Conservation (phyloP, 2,329 filamentous ascomycete genomes). For the Trichoderma sp. region DNA sequence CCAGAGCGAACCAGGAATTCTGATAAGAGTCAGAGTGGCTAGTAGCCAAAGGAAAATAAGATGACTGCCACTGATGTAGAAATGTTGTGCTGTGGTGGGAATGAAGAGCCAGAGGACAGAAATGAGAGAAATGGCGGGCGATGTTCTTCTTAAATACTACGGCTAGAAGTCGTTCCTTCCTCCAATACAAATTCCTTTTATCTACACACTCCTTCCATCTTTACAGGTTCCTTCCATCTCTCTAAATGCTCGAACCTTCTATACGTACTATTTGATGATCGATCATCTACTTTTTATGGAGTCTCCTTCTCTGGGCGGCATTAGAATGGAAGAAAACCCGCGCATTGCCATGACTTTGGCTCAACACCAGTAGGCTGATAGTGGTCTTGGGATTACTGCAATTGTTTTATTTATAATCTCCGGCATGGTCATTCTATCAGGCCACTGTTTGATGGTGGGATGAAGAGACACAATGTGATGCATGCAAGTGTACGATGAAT, state of each 20-base stretch:
- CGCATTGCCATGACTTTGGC: too few species aligned
- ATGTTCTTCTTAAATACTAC: background rate
- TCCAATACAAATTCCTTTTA: background rate
- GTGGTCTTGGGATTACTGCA: too few species aligned
- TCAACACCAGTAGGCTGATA: too few species aligned
- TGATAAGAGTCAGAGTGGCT: slow-evolving; percentile 23
- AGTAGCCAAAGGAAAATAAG: slow-evolving; percentile 29
- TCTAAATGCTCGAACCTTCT: background rate
- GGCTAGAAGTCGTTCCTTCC: background rate
- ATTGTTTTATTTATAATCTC: too few species aligned
- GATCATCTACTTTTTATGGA: background rate
- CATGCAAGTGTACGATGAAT: too few species aligned
- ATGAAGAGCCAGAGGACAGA: background rate
- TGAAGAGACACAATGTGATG: too few species aligned
- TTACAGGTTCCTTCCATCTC: too few species aligned
- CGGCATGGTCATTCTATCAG: too few species aligned
- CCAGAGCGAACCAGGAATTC: slow-evolving; percentile 25
- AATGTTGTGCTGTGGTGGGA: background rate
- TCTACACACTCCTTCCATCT: too few species aligned
- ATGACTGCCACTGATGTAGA: slow-evolving; percentile 18
- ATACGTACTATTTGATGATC: background rate
- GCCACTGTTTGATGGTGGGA: too few species aligned
- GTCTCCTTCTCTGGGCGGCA: background rate
- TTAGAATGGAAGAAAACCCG: too few species aligned
- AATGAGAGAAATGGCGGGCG: background rate